Evolutionary conservation across 495 filamentous ascomycete genomes (phyloP), one percentile per base, ranked within the genome.

Genomic region (Recurvomyces mirabilis): DNA sequence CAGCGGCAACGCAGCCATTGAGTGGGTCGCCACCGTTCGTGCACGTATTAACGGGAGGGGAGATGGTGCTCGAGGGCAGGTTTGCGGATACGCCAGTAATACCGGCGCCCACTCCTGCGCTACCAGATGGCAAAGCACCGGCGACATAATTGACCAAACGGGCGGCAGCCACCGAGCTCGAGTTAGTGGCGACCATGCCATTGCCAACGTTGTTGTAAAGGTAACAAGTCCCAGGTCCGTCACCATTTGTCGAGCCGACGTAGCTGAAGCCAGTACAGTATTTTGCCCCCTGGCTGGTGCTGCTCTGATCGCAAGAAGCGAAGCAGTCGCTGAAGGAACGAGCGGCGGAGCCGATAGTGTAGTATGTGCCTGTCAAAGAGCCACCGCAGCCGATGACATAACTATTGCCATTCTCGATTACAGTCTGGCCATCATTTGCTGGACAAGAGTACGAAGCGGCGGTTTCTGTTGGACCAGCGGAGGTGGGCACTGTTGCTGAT

Each of bases 181-280:
- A 42, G 34, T 37, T 37, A 6, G 24, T 26, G 10, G 39, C 23
- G 3, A 42, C 17, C 7, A 29, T 24, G 39, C 23, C 26, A 11
- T 42, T 17, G 13, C 24, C 39, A 4, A 42, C 39, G 15, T 29
- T 15, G 39, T 42, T 31, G 23, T 42, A 29, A 26, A 42, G 39
- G 25, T 42, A 42, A 26, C 39, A 42, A 3, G 22, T 10, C 19
- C 39, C 39, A 17, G 39, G 39, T 9, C 39, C 39, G 4, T 20
- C 26, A 12, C 39, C 39, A 15, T 31, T 29, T 13, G 25, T 15
- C 7, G 26, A 14, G 15, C 39, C 39, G 2, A 24, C 24, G 22
- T 42, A 42, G 9, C 24, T 42, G n/a, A 42, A 42, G 10, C 23
- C 25, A 2, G 39, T 42, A 26, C 39, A 42, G 24, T 42, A 42